These are phyloP conservation scores for Neurospora sp. DNA, from an alignment of 495 filamentous ascomycete species.

Conservation along the genomic window DNA sequence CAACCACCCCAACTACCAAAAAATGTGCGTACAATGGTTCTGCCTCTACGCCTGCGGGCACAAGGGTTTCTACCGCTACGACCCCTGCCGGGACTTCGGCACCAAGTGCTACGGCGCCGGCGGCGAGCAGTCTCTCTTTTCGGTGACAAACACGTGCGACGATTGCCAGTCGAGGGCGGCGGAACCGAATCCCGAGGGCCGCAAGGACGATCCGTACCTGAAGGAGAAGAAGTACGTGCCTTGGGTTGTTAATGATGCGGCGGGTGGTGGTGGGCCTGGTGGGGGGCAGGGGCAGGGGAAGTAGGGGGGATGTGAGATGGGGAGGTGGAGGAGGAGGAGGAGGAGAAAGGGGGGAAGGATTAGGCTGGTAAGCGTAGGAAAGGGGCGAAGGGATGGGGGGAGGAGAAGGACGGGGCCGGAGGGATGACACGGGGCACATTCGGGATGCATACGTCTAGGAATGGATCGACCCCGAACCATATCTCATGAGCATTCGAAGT, in stretches of 20 bases:
- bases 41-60: slow-evolving; percentile 21
- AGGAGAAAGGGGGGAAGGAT: too few relatives aligned
- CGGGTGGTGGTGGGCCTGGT: not conserved
- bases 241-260: not conserved
- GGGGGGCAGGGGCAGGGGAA: not conserved
- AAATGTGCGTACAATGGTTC: slow-evolving; percentile 18
- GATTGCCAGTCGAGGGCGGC: not conserved
- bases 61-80: slow-evolving; percentile 15
- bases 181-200: not conserved
- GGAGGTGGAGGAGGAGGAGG: too few relatives aligned
- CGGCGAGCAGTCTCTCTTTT: slow-evolving; percentile 5
- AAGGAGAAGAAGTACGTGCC: not conserved
- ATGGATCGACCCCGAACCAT: too few relatives aligned
- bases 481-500: too few relatives aligned
- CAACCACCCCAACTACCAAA: not conserved
- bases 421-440: too few relatives aligned
- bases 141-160: not conserved
- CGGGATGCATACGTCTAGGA: too few relatives aligned
- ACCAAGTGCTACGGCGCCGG: slow-evolving; percentile 12
- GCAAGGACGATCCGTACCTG: not conserved
- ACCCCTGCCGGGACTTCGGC: slow-evolving; percentile 17
- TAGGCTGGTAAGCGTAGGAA: too few relatives aligned
- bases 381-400: too few relatives aligned
- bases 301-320: not conserved
- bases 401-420: too few relatives aligned